Base-by-base conservation (phyloP, 768 basidiomycete genomes). In the Termitomyces sp. region DNA sequence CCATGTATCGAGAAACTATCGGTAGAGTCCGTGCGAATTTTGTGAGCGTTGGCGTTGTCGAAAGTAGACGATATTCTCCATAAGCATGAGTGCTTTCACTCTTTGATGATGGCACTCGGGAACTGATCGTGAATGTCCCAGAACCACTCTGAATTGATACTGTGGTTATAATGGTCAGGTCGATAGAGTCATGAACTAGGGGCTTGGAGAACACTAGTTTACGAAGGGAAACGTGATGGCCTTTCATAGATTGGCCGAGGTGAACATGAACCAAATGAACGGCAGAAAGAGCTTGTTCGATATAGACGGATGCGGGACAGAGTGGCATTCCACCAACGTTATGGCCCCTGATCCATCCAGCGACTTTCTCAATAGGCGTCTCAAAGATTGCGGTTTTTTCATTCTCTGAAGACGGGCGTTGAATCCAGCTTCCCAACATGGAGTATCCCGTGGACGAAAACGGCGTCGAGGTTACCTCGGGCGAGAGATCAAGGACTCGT, bases 281-380 rank as follows among this genome's bases (percentile, higher is more conserved):
- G 1, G 77, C 80, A 6, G 80, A 76, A 36, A 80, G 68, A 0
- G 74, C 80, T 43, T 83, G 77, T 60, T 88, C 85, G 13, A 84
- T 65, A 60, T 87, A 87, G 1, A 87, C 77, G 0, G 85, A 87
- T 1, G 84, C 87, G 10, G 87, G 86, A 61, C 86, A 88, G 5
- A 87, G 73, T 0, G 82, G 73, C 35, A 75, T 55, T 4, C 76
- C 81, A 6, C 74, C 79, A 7, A 88, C 85, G n/a, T 65, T 72
- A 57, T 89, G 87, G 0, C 86, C 85, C 22, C 67, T 59, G 7
- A 89, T 83, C 56, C 74, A 76, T 14, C 63, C 58, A 14, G 72
- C 74, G 7, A 88, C 55, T 44, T 68, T 63, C 4, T 58, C 54
- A 20, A 85, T 75, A 0, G 85, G 79, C 0, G 80, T 83, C 66